phyloP scores from a whole-genome alignment of 1,139 yeast species.

The Candida pseudoviswanathii region DNA sequence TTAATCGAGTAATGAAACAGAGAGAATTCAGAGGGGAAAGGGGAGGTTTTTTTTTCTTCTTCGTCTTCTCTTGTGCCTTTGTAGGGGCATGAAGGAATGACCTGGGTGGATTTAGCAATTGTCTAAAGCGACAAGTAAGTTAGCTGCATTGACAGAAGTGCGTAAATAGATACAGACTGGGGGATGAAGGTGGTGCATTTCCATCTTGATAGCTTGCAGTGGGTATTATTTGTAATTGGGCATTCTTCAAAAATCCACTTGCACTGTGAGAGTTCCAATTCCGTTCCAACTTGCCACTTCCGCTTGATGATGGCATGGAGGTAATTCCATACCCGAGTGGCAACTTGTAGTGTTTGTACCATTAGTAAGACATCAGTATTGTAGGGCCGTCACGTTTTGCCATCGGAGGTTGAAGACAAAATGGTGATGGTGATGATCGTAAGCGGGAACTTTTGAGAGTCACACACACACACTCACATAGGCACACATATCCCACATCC shows the following conservation, averaged over 20 bases:
- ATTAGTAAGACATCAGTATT: neutral
- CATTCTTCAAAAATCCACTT: neutral
- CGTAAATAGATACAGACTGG: too few species aligned
- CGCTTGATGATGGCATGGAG: neutral
- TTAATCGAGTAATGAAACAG: neutral
- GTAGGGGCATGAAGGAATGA: too few species aligned
- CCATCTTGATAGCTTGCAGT: neutral
- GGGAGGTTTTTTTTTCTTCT: neutral
- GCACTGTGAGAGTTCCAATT: neutral
- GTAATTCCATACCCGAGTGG: neutral
- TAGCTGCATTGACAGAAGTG: neutral
- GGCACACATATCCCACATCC: neutral
- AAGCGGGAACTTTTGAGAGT: neutral
- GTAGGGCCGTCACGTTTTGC: neutral
- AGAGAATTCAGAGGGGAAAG: neutral
- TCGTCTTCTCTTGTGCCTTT: neutral
- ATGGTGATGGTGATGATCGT: neutral
- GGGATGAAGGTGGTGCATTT: neutral
- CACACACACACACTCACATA: neutral
- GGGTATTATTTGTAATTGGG: neutral
- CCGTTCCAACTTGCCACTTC: neutral
- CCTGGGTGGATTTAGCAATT: neutral
- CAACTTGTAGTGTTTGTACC: neutral
- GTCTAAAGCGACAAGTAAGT: too few species aligned
- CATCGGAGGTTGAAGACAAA: neutral